Evolutionary conservation across 305 asterid species (phyloP).

Genomic region (Fraxinus floribunda): DNA sequence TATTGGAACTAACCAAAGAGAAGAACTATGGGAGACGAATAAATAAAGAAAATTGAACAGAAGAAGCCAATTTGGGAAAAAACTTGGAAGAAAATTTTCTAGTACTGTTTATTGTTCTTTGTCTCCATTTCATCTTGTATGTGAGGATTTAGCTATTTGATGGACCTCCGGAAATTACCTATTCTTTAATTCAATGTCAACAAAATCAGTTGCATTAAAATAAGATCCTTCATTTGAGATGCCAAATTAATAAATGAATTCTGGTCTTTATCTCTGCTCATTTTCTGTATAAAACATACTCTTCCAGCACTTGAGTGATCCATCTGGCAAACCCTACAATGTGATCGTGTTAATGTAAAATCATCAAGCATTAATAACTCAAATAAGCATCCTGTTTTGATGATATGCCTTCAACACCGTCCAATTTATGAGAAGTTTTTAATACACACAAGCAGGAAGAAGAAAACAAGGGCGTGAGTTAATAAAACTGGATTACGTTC

Average conservation of each 20-base stretch:
- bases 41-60: not conserved
- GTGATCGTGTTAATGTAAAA: not conserved
- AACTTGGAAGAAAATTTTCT: not conserved
- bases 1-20: not conserved
- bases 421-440: not conserved
- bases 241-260: not conserved
- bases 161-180: not conserved
- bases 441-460: not conserved
- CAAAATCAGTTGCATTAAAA: not conserved
- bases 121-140: not conserved
- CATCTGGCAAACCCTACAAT: not conserved
- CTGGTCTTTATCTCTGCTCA: not conserved
- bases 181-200: not conserved
- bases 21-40: not conserved
- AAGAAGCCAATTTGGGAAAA: not conserved
- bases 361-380: not conserved
- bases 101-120: not conserved
- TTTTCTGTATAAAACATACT: not conserved
- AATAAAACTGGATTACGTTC: not conserved
- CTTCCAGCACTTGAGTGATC: not conserved
- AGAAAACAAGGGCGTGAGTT: not conserved
- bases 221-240: not conserved
- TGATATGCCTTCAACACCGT: not conserved
- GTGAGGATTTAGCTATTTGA: not conserved
- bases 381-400: not conserved